Percentiles rank a stretch among this genome's conserved stretches.
Conservation (phyloP, 2,329 filamentous ascomycete species). For the Ascochyta rabiei region DNA sequence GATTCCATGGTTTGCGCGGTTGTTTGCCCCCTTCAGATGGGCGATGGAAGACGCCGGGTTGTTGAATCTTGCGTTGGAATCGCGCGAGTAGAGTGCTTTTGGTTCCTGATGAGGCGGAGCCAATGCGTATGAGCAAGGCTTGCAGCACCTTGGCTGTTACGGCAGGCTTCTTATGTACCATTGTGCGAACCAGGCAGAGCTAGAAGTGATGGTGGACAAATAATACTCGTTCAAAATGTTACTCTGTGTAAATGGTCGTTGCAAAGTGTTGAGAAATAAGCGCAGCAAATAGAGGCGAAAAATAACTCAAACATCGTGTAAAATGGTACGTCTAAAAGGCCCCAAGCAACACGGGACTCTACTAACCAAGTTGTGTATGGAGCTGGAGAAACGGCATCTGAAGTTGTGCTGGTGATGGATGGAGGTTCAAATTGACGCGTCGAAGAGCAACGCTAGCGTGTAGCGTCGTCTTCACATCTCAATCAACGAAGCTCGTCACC, state of each 20-base stretch:
- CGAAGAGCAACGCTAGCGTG: background rate
- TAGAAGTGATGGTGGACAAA: background rate
- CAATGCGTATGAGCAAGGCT: conserved; percentile 65
- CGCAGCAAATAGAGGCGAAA: background rate
- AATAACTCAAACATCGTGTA: background rate
- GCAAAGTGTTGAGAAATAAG: background rate
- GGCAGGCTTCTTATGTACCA: conserved; percentile 23
- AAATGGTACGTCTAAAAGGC: background rate
- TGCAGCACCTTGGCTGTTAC: conserved; percentile 61
- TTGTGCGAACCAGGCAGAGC: background rate
- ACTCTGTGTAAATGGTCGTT: background rate
- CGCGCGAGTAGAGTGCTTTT: conserved; percentile 63
- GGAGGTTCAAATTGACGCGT: background rate
- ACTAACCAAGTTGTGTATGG: background rate
- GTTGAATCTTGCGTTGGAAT: conserved; percentile 51
- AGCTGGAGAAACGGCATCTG: background rate
- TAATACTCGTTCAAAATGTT: background rate
- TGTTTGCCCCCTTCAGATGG: conserved; percentile 29
- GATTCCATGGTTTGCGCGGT: background rate
- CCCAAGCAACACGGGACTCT: background rate
- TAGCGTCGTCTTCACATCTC: background rate
- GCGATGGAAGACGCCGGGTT: conserved; percentile 3
- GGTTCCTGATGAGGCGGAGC: conserved; percentile 63
- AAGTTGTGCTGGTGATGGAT: background rate
- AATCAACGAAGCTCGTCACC: too few relatives aligned